Evolutionary conservation across 352 stramenopile species (phyloP).

Genomic region (Thalassiosira allenii): DNA sequence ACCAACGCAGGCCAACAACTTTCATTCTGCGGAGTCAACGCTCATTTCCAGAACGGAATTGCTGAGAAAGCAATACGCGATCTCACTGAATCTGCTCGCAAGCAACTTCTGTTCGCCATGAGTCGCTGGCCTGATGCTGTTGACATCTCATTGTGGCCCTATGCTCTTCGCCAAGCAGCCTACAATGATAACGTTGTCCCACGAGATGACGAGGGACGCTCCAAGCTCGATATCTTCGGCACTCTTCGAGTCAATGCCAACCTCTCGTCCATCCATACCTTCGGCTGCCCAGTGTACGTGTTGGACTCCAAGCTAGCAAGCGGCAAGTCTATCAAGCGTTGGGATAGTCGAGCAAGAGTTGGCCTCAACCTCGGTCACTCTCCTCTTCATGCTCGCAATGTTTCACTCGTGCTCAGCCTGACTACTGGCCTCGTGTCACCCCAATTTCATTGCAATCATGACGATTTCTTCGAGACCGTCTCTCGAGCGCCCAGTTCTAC

Average conservation of each 20-base stretch:
- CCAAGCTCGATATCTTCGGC: conserved; percentile 44
- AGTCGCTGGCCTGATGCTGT: conserved; percentile 45
- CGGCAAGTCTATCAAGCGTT: conserved; percentile 21
- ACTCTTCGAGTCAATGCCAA: conserved; percentile 2
- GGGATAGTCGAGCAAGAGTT: conserved; percentile 22
- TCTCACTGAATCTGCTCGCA: conserved; percentile 56
- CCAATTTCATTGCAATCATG: conserved; percentile 38
- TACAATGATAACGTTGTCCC: conserved; percentile 40
- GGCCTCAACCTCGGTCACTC: conserved; percentile 22
- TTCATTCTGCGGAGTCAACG: conserved; percentile 46
- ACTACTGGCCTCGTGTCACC: conserved; percentile 38
- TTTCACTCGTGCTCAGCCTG: conserved; percentile 49
- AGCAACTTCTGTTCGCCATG: conserved; percentile 49
- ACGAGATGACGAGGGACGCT: conserved; percentile 12
- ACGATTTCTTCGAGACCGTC: conserved; percentile 42
- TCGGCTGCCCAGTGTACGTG: conserved; percentile 53
- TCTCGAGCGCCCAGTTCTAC: too few species aligned
- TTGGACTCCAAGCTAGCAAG: conserved; percentile 5
- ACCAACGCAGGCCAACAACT: conserved; percentile 1
- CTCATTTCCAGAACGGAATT: conserved; percentile 59
- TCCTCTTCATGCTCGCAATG: conserved; percentile 30
- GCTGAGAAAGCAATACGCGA: conserved; percentile 53
- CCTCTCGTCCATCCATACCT: conserved; percentile 31
- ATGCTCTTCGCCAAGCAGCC: conserved; percentile 44
- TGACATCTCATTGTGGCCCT: conserved; percentile 60